Conservation (phyloP, 208 protist species). For the Phytomonas sp. region DNA sequence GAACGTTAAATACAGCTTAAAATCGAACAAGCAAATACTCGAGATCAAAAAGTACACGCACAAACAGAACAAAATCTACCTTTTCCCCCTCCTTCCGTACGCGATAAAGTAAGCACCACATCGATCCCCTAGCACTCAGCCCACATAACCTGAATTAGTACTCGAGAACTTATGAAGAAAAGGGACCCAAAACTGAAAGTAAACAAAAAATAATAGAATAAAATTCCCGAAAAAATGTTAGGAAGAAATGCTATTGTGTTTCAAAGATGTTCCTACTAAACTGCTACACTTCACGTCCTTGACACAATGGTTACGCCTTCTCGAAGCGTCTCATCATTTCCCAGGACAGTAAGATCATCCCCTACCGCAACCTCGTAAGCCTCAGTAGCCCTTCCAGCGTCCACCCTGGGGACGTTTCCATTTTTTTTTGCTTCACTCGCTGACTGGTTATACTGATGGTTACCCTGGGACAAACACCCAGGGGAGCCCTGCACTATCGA, state of each 20-base stretch:
- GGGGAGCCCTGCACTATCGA: background rate
- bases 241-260: slow-evolving; percentile 2
- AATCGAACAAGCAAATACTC: slow-evolving; percentile 5
- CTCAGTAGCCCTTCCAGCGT: background rate
- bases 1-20: background rate
- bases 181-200: slow-evolving; percentile 12
- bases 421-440: slow-evolving; percentile 14
- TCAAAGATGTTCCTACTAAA: background rate
- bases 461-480: background rate
- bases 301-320: background rate
- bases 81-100: background rate
- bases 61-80: slow-evolving; percentile 2
- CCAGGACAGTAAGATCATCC: background rate
- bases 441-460: slow-evolving; percentile 3
- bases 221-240: slow-evolving; percentile 12
- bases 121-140: background rate
- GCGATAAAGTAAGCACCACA: slow-evolving; percentile 4
- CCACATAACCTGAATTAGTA: background rate
- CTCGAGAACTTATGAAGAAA: slow-evolving; percentile 10
- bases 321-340: background rate
- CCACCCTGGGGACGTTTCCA: background rate
- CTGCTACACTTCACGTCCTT: background rate
- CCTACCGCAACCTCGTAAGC: background rate
- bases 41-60: background rate
- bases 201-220: slow-evolving; percentile 5